Percentiles rank a stretch among this genome's conserved stretches.
Conservation (phyloP, 371 early-diverging fungal species). For the Mucor plumbeus region DNA sequence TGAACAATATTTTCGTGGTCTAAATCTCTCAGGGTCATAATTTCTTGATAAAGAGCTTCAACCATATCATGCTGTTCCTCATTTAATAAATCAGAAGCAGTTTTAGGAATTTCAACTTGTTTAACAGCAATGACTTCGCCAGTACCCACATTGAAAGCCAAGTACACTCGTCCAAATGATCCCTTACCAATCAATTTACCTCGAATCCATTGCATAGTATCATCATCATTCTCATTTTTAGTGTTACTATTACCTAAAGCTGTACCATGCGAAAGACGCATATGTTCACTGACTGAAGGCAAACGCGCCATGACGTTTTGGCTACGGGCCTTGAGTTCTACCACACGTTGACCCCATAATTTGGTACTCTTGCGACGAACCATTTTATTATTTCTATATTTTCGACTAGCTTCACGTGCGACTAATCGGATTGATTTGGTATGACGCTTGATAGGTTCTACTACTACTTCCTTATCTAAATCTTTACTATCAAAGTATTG, state of each 20-base stretch:
- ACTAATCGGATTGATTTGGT: constrained; percentile 60
- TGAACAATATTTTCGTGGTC: constrained; percentile 86
- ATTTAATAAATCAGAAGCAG: constrained; percentile 29
- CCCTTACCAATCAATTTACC: constrained; percentile 95
- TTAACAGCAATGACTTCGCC: constrained; percentile 96
- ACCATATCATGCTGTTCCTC: constrained; percentile 49
- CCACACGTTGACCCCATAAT: constrained; percentile 53
- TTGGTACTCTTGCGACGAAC: constrained; percentile 59
- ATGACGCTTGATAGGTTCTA: constrained; percentile 21
- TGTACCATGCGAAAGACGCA: constrained; percentile 21
- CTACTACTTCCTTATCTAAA: constrained; percentile 71
- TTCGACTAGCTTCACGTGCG: constrained; percentile 50
- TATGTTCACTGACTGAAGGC: constrained; percentile 25
- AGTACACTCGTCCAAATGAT: constrained; percentile 93
- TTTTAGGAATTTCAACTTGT: constrained; percentile 76
- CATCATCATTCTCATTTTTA: constrained; percentile 10
- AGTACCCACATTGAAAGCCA: constrained; percentile 81
- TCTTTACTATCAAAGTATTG: constrained; percentile 81
- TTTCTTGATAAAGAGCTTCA: constrained; percentile 78
- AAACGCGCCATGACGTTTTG: constrained; percentile 14
- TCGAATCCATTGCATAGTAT: constrained; percentile 70
- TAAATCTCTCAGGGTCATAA: constrained; percentile 83
- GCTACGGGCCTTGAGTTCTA: constrained; percentile 41
- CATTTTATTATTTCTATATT: constrained; percentile 30
- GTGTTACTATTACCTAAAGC: neutral